phyloP scores from a whole-genome alignment of 192 early-diverging fungal species.

The Rhizophagus sp. region DNA sequence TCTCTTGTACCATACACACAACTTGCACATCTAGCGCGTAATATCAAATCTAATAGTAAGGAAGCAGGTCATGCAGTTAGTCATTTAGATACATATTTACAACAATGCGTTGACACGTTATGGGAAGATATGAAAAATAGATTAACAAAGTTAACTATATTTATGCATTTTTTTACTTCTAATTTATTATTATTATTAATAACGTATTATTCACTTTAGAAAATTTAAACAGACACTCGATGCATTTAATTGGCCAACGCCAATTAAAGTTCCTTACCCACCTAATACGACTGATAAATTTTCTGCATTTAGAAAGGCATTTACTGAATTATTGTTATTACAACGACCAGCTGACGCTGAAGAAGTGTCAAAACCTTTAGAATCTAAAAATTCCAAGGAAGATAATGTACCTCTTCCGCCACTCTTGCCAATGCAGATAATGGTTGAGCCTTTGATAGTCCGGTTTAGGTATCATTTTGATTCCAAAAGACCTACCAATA shows the following conservation, averaged over 20 bases:
- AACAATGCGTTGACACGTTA: slow-evolving; percentile 35
- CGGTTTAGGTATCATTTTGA: slow-evolving; percentile 79
- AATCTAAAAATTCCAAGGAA: slow-evolving; percentile 20
- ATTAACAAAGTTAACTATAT: slow-evolving; percentile 43
- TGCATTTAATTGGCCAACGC: slow-evolving; percentile 44
- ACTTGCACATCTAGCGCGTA: slow-evolving; percentile 38
- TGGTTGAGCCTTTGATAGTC: slow-evolving; percentile 62
- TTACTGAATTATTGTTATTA: slow-evolving; percentile 40
- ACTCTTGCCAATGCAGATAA: slow-evolving; percentile 51
- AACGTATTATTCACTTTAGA: slow-evolving; percentile 21
- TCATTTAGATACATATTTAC: slow-evolving; percentile 41
- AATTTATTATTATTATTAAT: not conserved
- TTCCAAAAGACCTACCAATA: slow-evolving; percentile 64
- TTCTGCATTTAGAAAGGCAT: slow-evolving; percentile 36
- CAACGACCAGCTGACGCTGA: slow-evolving; percentile 39
- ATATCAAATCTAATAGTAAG: slow-evolving; percentile 31
- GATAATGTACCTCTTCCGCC: slow-evolving; percentile 34
- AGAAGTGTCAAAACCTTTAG: slow-evolving; percentile 16
- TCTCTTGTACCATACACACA: slow-evolving; percentile 46
- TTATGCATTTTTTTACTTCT: slow-evolving; percentile 29
- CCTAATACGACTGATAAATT: slow-evolving; percentile 25
- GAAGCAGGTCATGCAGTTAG: slow-evolving; percentile 22
- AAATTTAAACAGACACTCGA: slow-evolving; percentile 45
- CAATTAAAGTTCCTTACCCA: slow-evolving; percentile 29
- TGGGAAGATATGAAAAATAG: slow-evolving; percentile 48